These are phyloP conservation scores for Paraphoma sp. DNA, from an alignment of 2,329 filamentous ascomycete species.

Conservation along the genomic window DNA sequence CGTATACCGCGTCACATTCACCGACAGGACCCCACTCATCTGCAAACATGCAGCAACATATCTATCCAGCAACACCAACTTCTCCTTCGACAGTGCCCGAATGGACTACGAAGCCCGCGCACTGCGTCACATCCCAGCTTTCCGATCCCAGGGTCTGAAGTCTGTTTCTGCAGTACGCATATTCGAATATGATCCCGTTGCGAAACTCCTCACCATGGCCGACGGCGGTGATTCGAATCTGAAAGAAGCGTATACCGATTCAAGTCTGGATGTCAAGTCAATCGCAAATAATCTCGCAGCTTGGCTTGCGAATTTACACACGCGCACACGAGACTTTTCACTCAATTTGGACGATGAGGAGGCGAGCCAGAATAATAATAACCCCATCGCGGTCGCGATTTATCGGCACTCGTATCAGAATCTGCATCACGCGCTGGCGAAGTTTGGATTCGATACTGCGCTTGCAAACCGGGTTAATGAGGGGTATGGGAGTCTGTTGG, in stretches of 20 bases:
- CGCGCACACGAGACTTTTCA: conserved; percentile 10
- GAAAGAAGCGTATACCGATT: conserved; percentile 39
- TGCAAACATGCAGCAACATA: conserved; percentile 47
- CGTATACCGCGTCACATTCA: conserved; percentile 37
- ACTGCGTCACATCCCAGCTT: conserved; percentile 22
- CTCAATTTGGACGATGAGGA: conserved; percentile 2
- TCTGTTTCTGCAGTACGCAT: conserved; percentile 24
- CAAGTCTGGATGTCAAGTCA: conserved; percentile 18
- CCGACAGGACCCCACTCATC: conserved; percentile 23
- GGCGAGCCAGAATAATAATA: conserved; percentile 22
- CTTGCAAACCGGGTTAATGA: conserved; percentile 36
- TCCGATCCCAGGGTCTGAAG: not conserved
- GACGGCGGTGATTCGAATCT: conserved; percentile 40
- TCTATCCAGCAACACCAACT: conserved; percentile 26
- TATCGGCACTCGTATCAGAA: conserved; percentile 41
- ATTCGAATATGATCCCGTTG: conserved; percentile 30
- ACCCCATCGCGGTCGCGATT: conserved; percentile 31
- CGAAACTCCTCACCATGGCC: conserved; percentile 38
- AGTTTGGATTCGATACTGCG: conserved; percentile 28
- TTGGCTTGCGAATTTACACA: conserved; percentile 45
- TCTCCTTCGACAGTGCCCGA: conserved; percentile 34
- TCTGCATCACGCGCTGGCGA: conserved; percentile 26
- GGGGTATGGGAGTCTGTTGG: conserved; percentile 33
- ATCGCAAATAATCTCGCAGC: conserved; percentile 34
- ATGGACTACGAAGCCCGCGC: conserved; percentile 46